Evolutionary conservation across 345 rosid genomes (phyloP).

Genomic region (Cardamine chenopodiifolia): DNA sequence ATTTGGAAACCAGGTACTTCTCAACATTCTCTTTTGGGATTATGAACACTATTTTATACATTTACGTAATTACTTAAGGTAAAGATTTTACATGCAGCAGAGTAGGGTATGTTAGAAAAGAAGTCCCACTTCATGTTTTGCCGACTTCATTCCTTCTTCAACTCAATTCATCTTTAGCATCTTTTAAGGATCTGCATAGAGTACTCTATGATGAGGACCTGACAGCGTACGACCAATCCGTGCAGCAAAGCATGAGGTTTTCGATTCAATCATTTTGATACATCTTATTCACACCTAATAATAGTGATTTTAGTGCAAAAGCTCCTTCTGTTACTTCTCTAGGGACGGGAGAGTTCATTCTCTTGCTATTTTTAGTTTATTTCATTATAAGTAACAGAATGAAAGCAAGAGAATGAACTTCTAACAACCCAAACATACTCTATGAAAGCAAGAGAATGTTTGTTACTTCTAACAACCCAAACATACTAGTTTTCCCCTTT

Average conservation of each 20-base stretch:
- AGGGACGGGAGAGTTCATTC: conserved; percentile 90
- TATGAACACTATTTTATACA: neutral
- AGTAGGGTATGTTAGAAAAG: conserved; percentile 82
- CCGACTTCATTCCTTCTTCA: conserved; percentile 74
- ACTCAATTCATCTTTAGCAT: conserved; percentile 72
- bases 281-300: neutral
- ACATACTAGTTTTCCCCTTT: no score
- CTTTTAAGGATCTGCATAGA: conserved; percentile 84
- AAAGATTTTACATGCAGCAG: conserved; percentile 54
- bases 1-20: conserved; percentile 89
- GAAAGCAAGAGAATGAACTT: no score
- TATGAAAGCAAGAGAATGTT: no score
- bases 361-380: conserved; percentile 37
- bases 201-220: conserved; percentile 85
- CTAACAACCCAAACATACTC: no score
- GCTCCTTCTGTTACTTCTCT: conserved; percentile 19
- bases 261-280: no score
- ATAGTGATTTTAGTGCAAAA: conserved; percentile 28
- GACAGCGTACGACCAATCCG: conserved; percentile 78
- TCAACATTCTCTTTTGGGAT: neutral
- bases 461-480: no score
- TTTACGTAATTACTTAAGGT: conserved; percentile 28
- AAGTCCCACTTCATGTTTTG: conserved; percentile 79
- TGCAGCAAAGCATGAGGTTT: conserved; percentile 72
- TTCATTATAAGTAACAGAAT: no score